phyloP scores from a whole-genome alignment of 1,284 basidiomycete species.

The Volvariella volvacea region DNA sequence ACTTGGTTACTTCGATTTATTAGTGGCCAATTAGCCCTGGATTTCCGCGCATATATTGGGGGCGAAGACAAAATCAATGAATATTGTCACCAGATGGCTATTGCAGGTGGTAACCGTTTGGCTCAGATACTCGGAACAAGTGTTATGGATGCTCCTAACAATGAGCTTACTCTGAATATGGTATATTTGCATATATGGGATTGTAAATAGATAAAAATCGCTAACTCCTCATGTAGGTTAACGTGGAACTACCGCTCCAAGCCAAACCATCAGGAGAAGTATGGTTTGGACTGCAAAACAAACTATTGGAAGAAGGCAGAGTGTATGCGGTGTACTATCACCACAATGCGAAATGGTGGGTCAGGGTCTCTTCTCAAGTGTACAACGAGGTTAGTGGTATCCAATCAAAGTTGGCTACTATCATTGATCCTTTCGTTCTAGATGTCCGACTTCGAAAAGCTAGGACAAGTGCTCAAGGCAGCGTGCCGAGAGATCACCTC shows the following conservation, averaged over 20 bases:
- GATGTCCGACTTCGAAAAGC: not conserved
- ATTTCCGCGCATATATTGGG: constrained; percentile 71
- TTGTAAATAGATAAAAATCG: too few species aligned
- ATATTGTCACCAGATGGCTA: constrained; percentile 66
- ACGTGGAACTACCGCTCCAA: not conserved
- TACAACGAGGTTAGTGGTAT: constrained; percentile 3
- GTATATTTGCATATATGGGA: constrained; percentile 25
- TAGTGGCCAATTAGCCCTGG: constrained; percentile 41
- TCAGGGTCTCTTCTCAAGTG: not conserved
- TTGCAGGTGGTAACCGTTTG: constrained; percentile 57
- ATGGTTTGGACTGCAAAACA: not conserved
- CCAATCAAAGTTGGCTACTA: not conserved
- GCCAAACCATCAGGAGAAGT: not conserved
- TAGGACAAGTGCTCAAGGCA: not conserved
- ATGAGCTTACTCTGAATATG: constrained; percentile 61
- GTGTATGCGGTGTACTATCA: not conserved
- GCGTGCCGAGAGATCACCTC: too few species aligned
- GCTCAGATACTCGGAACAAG: constrained; percentile 54
- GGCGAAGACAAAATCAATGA: constrained; percentile 69
- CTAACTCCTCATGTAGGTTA: too few species aligned
- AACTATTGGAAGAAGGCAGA: not conserved
- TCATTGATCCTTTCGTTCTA: too few species aligned
- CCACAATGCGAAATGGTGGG: constrained; percentile 4
- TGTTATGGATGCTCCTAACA: constrained; percentile 41
- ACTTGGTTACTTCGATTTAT: too few species aligned